Percentiles rank a stretch among this genome's conserved stretches.
Evolutionary conservation across 805 yeast genomes (phyloP).

Genomic region (Saitoella complicata): DNA sequence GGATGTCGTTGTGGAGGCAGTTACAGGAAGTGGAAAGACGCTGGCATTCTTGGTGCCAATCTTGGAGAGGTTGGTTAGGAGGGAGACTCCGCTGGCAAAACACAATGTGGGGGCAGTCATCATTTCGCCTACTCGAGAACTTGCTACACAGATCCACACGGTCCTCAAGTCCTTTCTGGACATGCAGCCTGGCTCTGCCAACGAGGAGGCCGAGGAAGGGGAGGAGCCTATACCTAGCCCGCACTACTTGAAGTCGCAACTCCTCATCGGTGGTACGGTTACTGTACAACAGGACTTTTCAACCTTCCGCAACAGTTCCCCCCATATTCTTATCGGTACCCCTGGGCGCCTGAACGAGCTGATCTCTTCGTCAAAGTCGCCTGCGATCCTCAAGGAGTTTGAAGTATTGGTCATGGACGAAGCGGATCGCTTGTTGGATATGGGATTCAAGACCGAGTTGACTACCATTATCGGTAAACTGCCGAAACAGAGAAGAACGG

Average conservation of each 20-base stretch:
- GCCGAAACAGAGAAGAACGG: conserved; percentile 88
- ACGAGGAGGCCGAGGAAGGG: conserved; percentile 6
- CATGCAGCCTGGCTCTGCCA: neutral
- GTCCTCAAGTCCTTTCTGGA: conserved; percentile 40
- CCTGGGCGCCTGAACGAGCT: conserved; percentile 82
- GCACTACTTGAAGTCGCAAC: conserved; percentile 18
- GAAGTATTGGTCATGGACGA: conserved; percentile 77
- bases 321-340: conserved; percentile 75
- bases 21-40: conserved; percentile 97
- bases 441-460: conserved; percentile 55
- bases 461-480: conserved; percentile 47
- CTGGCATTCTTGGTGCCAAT: conserved; percentile 77
- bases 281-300: conserved; percentile 53
- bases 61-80: conserved; percentile 40
- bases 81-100: conserved; percentile 20
- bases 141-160: conserved; percentile 36
- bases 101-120: conserved; percentile 62
- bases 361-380: conserved; percentile 25
- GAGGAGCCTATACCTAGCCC: conserved; percentile 7
- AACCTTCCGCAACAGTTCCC: conserved; percentile 33
- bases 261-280: conserved; percentile 27
- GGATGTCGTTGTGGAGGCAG: conserved; percentile 94
- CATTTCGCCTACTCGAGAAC: conserved; percentile 51
- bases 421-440: conserved; percentile 76
- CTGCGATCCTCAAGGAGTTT: conserved; percentile 41